Conservation (phyloP, 805 yeast genomes). For the Lipomyces oligophaga region DNA sequence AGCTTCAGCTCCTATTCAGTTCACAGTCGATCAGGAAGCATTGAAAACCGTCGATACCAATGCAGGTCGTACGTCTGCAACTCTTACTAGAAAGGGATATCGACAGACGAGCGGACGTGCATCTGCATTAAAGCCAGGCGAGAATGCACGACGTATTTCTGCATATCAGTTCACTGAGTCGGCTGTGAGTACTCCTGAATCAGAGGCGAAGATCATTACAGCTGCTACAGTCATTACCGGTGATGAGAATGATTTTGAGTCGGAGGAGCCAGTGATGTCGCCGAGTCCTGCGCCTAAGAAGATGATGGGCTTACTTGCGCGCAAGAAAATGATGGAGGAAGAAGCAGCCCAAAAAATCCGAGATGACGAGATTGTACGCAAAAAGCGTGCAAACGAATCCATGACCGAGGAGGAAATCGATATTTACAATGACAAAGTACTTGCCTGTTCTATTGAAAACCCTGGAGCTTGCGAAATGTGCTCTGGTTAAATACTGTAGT, state of each 20-base stretch:
- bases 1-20: conserved; percentile 94
- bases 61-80: conserved; percentile 3
- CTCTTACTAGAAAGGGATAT: conserved; percentile 10
- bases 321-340: conserved; percentile 3
- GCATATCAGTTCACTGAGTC: background rate
- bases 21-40: conserved; percentile 60
- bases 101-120: conserved; percentile 13
- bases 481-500: conserved; percentile 62
- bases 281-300: conserved; percentile 1
- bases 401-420: conserved; percentile 55
- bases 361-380: conserved; percentile 6
- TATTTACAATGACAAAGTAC: conserved; percentile 85
- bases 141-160: conserved; percentile 1
- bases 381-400: conserved; percentile 31
- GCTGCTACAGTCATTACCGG: background rate
- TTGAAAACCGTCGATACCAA: conserved; percentile 34
- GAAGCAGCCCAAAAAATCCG: conserved; percentile 8
- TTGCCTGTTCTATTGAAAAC: conserved; percentile 95
- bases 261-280: background rate
- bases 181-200: background rate
- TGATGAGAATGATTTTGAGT: conserved; percentile 4
- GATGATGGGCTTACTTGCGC: conserved; percentile 5
- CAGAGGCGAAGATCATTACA: background rate
- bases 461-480: conserved; percentile 99
- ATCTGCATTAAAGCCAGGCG: conserved; percentile 1